Evolutionary conservation across 108 stramenopile species (phyloP), one percentile per base, ranked within the genome.

Genomic region (Cyclotella sp.): DNA sequence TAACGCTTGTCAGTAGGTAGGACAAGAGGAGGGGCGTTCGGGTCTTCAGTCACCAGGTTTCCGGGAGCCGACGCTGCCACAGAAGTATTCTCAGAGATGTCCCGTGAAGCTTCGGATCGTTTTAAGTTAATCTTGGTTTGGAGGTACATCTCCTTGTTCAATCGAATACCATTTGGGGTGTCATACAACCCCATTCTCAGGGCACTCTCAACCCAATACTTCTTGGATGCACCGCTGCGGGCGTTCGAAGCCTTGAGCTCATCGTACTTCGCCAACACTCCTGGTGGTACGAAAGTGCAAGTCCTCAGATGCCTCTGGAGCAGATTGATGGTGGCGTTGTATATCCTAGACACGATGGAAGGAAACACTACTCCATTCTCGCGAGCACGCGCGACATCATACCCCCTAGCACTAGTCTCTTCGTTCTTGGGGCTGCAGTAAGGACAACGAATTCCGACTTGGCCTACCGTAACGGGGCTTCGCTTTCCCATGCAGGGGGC

Each of bases 361-460:
- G 81, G 81, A 46, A 54, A 83, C 3, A 84, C 83, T 0, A 71
- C 74, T 16, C 77, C 78, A 57, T 83, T 79, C 44, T 79, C 77
- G 19, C 82, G 58, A 21, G 47, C 67, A 15, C 54, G 76, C 21
- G 67, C 47, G 8, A 69, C 44, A 39, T 70, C 74, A 30, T 53
- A 43, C 9, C 73, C 73, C 15, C n/a, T 21, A 39, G 69, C 64
- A 61, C 26, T 28, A 12, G 44, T 27, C 46, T 54, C 68, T 41
- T n/a, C 69, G 3, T 45, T 74, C 73, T 70, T 80, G 44, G 70
- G 83, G 67, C 75, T 86, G 86, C 93, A 94, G 68, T 90, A 90
- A 15, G 89, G 90, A 61, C 94, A 95, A 43, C 94, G 85, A 79
- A 95, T 92, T 5, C 94, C 94, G 28, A 95, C 89, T 57, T 95